Conservation (phyloP, 2,329 filamentous ascomycete species). For the Xylariaceae sp. region DNA sequence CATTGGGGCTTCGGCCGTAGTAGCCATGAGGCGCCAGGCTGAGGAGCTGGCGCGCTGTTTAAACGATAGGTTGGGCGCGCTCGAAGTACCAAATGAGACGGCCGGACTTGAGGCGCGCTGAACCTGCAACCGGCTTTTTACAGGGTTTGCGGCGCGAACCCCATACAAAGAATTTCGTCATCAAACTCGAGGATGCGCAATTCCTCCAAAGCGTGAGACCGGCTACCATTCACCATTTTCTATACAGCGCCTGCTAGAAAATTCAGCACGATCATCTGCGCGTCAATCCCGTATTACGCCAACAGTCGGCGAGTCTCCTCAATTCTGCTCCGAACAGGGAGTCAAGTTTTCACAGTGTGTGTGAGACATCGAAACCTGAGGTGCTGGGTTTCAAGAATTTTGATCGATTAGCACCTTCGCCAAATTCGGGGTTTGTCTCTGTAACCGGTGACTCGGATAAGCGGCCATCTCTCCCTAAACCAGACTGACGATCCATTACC, state of each 20-base stretch:
- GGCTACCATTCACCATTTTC: neutral
- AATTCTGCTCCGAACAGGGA: neutral
- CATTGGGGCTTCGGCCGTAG: conserved; percentile 43
- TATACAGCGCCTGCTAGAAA: neutral
- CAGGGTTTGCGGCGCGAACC: neutral
- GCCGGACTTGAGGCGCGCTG: conserved; percentile 29
- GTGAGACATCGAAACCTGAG: neutral
- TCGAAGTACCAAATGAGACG: conserved; percentile 52
- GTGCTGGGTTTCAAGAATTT: neutral
- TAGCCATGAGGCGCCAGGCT: conserved; percentile 52
- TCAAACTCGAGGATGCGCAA: neutral
- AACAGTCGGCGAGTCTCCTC: neutral
- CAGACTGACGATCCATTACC: neutral
- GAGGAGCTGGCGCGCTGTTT: conserved; percentile 57
- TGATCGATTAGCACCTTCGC: no score
- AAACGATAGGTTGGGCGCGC: conserved; percentile 54
- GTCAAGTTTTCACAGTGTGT: neutral
- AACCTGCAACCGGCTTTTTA: neutral
- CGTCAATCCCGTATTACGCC: no score
- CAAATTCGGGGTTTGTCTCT: neutral
- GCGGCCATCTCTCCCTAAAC: neutral
- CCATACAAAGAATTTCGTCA: neutral
- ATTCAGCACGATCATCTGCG: neutral
- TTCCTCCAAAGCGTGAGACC: neutral
- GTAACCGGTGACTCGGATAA: neutral